Evolutionary conservation across 371 early-diverging fungal genomes (phyloP).

Genomic region (Mucor plumbeus): DNA sequence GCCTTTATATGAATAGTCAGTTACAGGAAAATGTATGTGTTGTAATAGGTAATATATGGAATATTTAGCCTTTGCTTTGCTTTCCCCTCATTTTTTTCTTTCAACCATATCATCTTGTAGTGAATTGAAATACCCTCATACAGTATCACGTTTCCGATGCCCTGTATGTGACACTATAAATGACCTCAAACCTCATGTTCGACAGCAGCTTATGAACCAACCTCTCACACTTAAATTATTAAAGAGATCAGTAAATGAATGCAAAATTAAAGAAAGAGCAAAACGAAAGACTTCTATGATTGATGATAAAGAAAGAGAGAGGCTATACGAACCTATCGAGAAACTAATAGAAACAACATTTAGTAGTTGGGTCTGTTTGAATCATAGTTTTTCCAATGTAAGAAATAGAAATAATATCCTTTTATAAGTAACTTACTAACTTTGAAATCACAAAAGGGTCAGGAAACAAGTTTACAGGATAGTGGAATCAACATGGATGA

Average conservation of each 20-base stretch:
- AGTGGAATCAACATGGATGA: constrained; percentile 73
- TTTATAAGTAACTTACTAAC: neutral
- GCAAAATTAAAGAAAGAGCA: constrained; percentile 37
- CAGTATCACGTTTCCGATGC: constrained; percentile 82
- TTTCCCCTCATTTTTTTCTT: neutral
- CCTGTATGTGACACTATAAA: constrained; percentile 91
- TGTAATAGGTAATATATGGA: constrained; percentile 54
- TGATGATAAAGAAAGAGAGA: constrained; percentile 40
- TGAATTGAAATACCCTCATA: constrained; percentile 72
- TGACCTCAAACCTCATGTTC: constrained; percentile 63
- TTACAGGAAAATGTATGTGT: constrained; percentile 58
- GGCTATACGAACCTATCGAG: constrained; percentile 56
- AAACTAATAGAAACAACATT: constrained; percentile 66
- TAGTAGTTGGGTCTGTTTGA: constrained; percentile 71
- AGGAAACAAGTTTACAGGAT: constrained; percentile 59
- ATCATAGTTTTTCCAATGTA: constrained; percentile 77
- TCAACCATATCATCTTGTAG: constrained; percentile 30
- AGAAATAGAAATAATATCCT: constrained; percentile 7
- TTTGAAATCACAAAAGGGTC: constrained; percentile 41
- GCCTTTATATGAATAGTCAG: constrained; percentile 5
- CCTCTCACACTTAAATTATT: constrained; percentile 61
- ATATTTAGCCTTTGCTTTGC: neutral
- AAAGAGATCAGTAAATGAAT: constrained; percentile 45
- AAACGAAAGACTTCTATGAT: constrained; percentile 25
- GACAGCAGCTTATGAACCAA: constrained; percentile 28